Evolutionary conservation across 2,329 filamentous ascomycete genomes (phyloP).

Genomic region (Penicillium palitans): DNA sequence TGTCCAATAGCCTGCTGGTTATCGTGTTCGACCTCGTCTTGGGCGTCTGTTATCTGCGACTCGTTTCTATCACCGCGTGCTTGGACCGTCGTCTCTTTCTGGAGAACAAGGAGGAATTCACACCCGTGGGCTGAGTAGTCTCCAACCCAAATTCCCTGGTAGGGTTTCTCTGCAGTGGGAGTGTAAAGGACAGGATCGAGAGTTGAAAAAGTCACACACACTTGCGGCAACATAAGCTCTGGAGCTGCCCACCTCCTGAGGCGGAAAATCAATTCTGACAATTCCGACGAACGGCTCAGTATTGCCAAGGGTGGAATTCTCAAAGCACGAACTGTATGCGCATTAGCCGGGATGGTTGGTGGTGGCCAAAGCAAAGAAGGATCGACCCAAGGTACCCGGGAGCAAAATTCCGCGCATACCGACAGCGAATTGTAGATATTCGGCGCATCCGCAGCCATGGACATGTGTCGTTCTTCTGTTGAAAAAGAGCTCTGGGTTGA

Average conservation of each 20-base stretch:
- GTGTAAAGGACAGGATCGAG: conserved; percentile 74
- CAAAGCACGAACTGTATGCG: conserved; percentile 58
- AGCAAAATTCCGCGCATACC: conserved; percentile 52
- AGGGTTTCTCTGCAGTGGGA: conserved; percentile 76
- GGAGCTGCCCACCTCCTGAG: conserved; percentile 77
- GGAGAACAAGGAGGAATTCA: conserved; percentile 81
- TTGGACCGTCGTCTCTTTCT: conserved; percentile 55
- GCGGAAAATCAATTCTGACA: conserved; percentile 70
- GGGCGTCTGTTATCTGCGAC: not conserved
- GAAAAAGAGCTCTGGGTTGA: conserved; percentile 18
- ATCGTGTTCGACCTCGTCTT: conserved; percentile 39
- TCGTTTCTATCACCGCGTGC: not conserved
- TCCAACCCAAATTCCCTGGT: conserved; percentile 87
- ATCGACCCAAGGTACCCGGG: conserved; percentile 23
- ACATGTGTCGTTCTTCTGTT: conserved; percentile 52
- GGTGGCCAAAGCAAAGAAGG: conserved; percentile 73
- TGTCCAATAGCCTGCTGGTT: conserved; percentile 54
- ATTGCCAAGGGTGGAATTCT: conserved; percentile 47
- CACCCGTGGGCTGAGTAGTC: conserved; percentile 87
- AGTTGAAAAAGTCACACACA: conserved; percentile 66
- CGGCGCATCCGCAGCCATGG: conserved; percentile 54
- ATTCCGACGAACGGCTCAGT: conserved; percentile 52
- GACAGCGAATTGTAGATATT: conserved; percentile 67
- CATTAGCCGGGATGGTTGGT: conserved; percentile 62
- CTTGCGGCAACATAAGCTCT: conserved; percentile 31